Base-by-base conservation (phyloP, 2,329 filamentous ascomycete species). In the Thielaviopsis ethacetica region DNA sequence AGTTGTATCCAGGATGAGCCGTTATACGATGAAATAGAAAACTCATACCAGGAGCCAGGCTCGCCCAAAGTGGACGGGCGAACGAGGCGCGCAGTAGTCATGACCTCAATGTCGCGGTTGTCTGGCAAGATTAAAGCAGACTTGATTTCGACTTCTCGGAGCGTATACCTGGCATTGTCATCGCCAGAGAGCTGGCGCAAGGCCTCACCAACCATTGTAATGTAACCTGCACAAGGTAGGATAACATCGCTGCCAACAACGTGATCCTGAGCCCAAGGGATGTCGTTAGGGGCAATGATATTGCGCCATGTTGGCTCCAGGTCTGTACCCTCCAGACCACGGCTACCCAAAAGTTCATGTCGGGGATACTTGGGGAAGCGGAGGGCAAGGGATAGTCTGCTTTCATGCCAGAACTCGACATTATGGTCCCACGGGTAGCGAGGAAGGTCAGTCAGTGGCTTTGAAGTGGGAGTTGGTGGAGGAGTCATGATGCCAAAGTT, bases 221-320 rank as follows among this genome's bases (percentile, higher is more conserved):
- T 10, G 13, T 41, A 41, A 13, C 38, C 38, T 41, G 38, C 38
- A 10, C 38, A 41, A 41, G 38, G 38, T 41, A 41, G 38, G 13
- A 41, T 41, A 41, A 41, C 38, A 41, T 41, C 38, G 38, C 12
- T 41, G 38, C 38, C 38, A 41, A 41, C 38, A 41, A 41, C 38
- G 68, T 83, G 81, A 63, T 82, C 76, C 53, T 76, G 72, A 5
- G 81, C 70, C 71, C 82, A 84, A 1, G 83, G 77, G 0, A 78
- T 64, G 59, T 78, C 75, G 50, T 76, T 73, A 0, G 73, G 63
- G 13, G 70, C 70, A 34, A 79, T 64, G 26, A 75, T 70, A 59
- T 76, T 77, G 47, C 76, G 69, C 76, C 76, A 79, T 0, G 69
- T 73, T 0, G 74, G 74, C 63, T 76, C 73, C 2, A 72, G 62